Conservation (phyloP, 345 rosid genomes). For the Salix viminalis region DNA sequence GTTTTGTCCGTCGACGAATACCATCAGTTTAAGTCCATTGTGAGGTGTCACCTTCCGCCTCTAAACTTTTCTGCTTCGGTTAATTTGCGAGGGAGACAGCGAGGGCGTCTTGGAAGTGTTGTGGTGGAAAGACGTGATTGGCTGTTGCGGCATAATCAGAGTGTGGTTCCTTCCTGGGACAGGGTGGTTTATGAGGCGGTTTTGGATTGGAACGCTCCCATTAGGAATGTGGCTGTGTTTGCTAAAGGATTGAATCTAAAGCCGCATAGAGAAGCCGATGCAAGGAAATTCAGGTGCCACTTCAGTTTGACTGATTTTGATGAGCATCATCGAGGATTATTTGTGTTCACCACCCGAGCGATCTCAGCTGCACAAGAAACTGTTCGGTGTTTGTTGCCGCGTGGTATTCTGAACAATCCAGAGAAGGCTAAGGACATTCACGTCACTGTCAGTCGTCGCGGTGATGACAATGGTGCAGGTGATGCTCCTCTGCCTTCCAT, state of each 20-base stretch:
- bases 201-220: slow-evolving; percentile 48
- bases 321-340: slow-evolving; percentile 20
- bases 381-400: slow-evolving; percentile 73
- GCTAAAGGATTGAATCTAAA: slow-evolving; percentile 90
- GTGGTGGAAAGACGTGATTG: slow-evolving; percentile 9
- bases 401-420: slow-evolving; percentile 44
- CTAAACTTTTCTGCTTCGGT: slow-evolving; percentile 52
- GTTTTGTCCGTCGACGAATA: slow-evolving; percentile 55
- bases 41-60: slow-evolving; percentile 68
- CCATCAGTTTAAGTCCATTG: slow-evolving; percentile 52
- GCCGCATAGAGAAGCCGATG: slow-evolving; percentile 65
- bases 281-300: slow-evolving; percentile 60
- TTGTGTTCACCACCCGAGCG: slow-evolving; percentile 50
- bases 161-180: slow-evolving; percentile 55
- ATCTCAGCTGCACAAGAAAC: slow-evolving; percentile 87
- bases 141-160: slow-evolving; percentile 27
- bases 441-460: slow-evolving; percentile 34
- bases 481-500: slow-evolving; percentile 50
- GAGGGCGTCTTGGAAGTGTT: slow-evolving; percentile 30
- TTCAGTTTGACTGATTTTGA: slow-evolving; percentile 47
- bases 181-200: slow-evolving; percentile 70
- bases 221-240: slow-evolving; percentile 49
- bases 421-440: slow-evolving; percentile 51
- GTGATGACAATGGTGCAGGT: slow-evolving; percentile 12
- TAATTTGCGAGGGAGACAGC: slow-evolving; percentile 30